Evolutionary conservation across 352 stramenopile genomes (phyloP), one percentile per base, ranked within the genome.

Genomic region (Phytophthora macrochlamydospora): DNA sequence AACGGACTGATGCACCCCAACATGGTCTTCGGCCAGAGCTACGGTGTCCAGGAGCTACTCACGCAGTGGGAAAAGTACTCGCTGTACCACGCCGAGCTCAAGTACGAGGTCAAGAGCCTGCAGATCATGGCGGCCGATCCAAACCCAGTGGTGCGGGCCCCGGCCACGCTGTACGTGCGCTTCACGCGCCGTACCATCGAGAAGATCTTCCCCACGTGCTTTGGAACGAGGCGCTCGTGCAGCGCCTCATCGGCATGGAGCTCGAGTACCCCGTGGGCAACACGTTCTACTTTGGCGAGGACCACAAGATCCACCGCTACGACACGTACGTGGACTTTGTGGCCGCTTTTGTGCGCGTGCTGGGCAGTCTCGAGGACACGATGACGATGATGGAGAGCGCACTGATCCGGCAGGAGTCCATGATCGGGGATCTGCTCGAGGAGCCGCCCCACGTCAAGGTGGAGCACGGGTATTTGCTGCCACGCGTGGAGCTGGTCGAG

Each of bases 41-140:
- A 76, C 37, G 83, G 83, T 13, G 61, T 90, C 6, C 56, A 52
- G 1, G 56, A 80, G 35, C 62, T 91, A 35, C 61, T 89, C 9
- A 70, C 86, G 32, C 83, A 91, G 69, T 91, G 83, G 83, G 53
- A 77, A 52, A 78, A 81, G 38, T 91, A 91, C 73, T 87, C 81
- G 35, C 72, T 81, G 52, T 88, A 80, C 59, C 76, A 88, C 62
- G 46, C 73, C 29, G 75, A 62, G 13, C 74, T 91, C 7, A 70
- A 80, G 51, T 88, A 84, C 53, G 71, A 83, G 46, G 53, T 89
- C 40, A 62, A 78, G 53, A 57, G 32, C 9, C 29, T 88, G 48
- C 67, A 88, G 54, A 67, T 88, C 30, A 73, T 79, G 48, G 65
- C 75, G 4, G 37, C 59, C 12, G 71, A 87, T 42, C 59, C 51